phyloP scores from a whole-genome alignment of 2,329 filamentous ascomycete species.

The Penicillium concentricum region DNA sequence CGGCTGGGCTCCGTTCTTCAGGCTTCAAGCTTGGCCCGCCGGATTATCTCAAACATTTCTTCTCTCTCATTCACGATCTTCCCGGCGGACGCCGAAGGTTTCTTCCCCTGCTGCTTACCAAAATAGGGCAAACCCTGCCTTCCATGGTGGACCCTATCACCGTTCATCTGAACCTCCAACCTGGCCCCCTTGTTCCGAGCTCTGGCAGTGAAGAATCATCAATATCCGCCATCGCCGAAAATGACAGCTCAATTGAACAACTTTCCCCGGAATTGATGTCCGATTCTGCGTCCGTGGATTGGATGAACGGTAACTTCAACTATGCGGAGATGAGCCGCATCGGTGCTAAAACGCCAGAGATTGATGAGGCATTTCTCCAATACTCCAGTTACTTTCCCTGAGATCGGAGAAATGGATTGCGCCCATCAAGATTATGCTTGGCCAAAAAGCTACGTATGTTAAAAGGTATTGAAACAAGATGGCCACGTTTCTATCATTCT shows the following conservation, averaged over 20 bases:
- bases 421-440: background rate
- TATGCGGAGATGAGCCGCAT: slow-evolving; percentile 24
- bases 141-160: slow-evolving; percentile 20
- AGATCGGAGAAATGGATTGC: background rate
- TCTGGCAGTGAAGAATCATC: background rate
- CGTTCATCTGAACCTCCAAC: slow-evolving; percentile 21
- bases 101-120: slow-evolving; percentile 71
- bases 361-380: slow-evolving; percentile 19
- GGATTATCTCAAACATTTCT: slow-evolving; percentile 69
- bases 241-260: background rate
- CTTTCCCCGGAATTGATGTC: background rate
- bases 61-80: slow-evolving; percentile 66
- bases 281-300: background rate
- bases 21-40: slow-evolving; percentile 67
- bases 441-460: background rate
- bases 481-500: background rate
- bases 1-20: slow-evolving; percentile 59
- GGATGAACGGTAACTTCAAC: slow-evolving; percentile 14
- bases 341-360: slow-evolving; percentile 20
- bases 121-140: slow-evolving; percentile 71
- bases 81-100: slow-evolving; percentile 76
- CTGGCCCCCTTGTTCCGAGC: background rate
- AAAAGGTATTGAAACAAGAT: background rate
- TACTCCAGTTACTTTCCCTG: slow-evolving; percentile 12
- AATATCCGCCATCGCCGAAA: background rate